Conservation (phyloP, 176 grass and related monocot species). For the Oryza officinalis region DNA sequence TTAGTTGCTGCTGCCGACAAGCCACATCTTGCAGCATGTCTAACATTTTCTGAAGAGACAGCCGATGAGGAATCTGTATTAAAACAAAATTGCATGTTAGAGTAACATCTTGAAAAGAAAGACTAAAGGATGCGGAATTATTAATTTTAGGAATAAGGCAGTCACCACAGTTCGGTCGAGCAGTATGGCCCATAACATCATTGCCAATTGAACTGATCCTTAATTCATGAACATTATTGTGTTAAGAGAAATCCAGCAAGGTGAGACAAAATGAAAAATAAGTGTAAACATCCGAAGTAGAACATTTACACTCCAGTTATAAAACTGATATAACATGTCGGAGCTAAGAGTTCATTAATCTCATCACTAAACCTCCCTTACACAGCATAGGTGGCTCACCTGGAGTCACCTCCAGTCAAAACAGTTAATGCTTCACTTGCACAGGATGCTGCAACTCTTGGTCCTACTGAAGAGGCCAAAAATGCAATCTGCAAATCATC, state of each 20-base stretch:
- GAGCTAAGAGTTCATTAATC: conserved; percentile 22
- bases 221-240: conserved; percentile 39
- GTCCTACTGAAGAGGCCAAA: conserved; percentile 83
- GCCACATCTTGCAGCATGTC: conserved; percentile 81
- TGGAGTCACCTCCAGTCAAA: conserved; percentile 80
- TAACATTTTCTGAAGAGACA: conserved; percentile 58
- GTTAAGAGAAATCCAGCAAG: conserved; percentile 37
- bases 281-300: neutral
- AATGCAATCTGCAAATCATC: conserved; percentile 77
- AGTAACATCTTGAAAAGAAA: conserved; percentile 24
- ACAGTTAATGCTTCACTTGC: conserved; percentile 78
- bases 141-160: conserved; percentile 18
- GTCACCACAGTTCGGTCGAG: conserved; percentile 48
- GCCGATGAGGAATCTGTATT: conserved; percentile 52
- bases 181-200: conserved; percentile 43
- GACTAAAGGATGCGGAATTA: neutral
- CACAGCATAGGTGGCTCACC: conserved; percentile 44
- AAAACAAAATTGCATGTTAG: conserved; percentile 34
- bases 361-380: neutral
- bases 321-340: neutral
- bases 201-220: conserved; percentile 66
- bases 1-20: conserved; percentile 83
- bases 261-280: conserved; percentile 9
- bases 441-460: conserved; percentile 95
- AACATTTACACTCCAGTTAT: conserved; percentile 4